Conservation (phyloP, 164 flowering plant genomes). For the Akebia trifoliata region DNA sequence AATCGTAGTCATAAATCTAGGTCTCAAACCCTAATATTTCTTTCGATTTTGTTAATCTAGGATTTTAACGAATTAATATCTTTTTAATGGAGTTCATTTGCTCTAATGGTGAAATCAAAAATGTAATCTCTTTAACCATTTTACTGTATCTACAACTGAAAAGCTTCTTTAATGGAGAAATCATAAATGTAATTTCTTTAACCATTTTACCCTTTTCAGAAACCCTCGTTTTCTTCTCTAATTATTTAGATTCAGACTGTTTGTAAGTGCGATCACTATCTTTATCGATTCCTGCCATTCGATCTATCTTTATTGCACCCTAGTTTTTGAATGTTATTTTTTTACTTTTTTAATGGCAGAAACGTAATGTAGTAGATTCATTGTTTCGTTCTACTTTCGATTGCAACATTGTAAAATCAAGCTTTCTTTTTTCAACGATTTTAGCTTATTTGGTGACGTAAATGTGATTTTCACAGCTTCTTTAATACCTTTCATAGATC, state of each 20-base stretch:
- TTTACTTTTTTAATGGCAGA: not conserved
- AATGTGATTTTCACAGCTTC: conserved; percentile 11
- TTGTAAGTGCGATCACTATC: not conserved
- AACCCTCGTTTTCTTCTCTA: not conserved
- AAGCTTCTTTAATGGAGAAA: conserved; percentile 10
- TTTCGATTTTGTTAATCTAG: no score
- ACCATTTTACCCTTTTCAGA: not conserved
- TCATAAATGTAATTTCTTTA: not conserved
- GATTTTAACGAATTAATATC: no score
- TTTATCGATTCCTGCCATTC: not conserved
- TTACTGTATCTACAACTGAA: conserved; percentile 14
- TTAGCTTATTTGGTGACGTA: not conserved
- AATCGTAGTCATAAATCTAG: no score
- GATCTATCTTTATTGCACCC: conserved; percentile 1
- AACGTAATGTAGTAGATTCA: conserved; percentile 2
- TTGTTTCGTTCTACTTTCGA: not conserved
- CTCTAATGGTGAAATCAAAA: no score
- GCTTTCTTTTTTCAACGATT: not conserved
- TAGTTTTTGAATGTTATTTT: not conserved
- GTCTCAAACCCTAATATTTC: no score
- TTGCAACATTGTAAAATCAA: not conserved
- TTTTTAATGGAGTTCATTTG: no score
- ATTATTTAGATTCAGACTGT: not conserved
- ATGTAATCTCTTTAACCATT: no score
- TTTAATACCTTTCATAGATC: conserved; percentile 31